Evolutionary conservation across 495 filamentous ascomycete species (phyloP).

Genomic region (Penicillium cinerascens): DNA sequence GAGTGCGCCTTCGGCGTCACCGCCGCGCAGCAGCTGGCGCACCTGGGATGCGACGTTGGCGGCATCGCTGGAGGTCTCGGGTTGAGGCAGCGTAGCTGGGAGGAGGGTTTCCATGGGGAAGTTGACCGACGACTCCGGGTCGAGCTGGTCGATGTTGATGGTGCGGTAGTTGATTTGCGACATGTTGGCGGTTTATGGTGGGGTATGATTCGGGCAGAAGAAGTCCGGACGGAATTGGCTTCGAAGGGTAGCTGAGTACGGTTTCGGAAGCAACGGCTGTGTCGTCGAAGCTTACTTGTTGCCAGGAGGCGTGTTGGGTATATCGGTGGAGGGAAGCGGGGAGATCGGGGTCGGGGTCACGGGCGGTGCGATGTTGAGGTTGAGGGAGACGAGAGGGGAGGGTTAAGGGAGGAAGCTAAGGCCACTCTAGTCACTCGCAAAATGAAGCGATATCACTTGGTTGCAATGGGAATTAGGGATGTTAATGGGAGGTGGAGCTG

Average conservation of each 20-base stretch:
- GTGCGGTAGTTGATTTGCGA: conserved; percentile 75
- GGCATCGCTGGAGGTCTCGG: conserved; percentile 66
- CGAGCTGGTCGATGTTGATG: conserved; percentile 86
- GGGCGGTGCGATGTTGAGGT: conserved; percentile 1
- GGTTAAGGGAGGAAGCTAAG: background rate
- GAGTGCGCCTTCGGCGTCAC: conserved; percentile 81
- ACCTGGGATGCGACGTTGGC: conserved; percentile 71
- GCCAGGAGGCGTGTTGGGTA: conserved; percentile 12
- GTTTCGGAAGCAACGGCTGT: background rate
- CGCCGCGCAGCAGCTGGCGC: conserved; percentile 77
- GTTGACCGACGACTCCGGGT: conserved; percentile 83
- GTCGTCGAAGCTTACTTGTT: background rate
- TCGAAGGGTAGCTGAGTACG: background rate
- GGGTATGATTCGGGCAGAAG: conserved; percentile 1
- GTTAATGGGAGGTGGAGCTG: conserved; percentile 9
- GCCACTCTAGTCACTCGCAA: background rate
- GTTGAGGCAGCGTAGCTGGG: conserved; percentile 57
- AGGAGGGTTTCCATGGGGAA: conserved; percentile 79
- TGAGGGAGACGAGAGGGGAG: background rate
- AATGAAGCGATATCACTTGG: background rate
- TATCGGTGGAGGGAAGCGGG: conserved; percentile 19
- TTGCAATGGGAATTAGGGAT: conserved; percentile 1
- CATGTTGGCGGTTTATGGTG: conserved; percentile 39
- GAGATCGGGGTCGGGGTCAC: conserved; percentile 13
- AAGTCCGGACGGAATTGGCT: background rate